Base-by-base conservation (phyloP, 495 filamentous ascomycete species). In the Hyphodiscus hymeniophilus region DNA sequence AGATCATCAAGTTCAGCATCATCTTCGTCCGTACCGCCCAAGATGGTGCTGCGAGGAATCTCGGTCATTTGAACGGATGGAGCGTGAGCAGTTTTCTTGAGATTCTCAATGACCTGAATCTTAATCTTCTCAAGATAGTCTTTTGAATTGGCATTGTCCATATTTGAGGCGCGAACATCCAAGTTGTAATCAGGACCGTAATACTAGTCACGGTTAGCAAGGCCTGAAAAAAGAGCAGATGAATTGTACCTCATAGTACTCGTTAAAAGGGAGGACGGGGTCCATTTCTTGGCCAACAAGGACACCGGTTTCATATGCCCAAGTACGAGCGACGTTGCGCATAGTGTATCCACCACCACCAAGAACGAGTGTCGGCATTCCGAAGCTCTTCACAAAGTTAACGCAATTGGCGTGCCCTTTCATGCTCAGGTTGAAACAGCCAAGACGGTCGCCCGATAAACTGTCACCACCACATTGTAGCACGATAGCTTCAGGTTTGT, bases 361-460 rank as follows among this genome's bases (percentile, higher is more conserved):
- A 10, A 99, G 75, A 7, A 99, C 86, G 41, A 99, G 71, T 10
- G 89, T 91, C 0, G 94, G 92, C 42, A 95, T 71, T 47, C 84
- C 82, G 69, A 96, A 99, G 59, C 79, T 84, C 66, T 94, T 94
- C 31, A 99, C 87, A 55, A 82, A 99, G 46, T 85, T 87, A 33
- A 99, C 92, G 60, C 92, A 99, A 67, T 97, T 99, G 33, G 94
- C 92, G 53, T 99, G 92, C 4, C 92, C 92, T 39, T 80, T 74
- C 92, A 99, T 97, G 63, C 89, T 96, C 15, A 99, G 73, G 59
- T 99, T 99, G 66, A 99, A 99, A 66, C 92, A 97, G 26, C 92
- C 92, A 17, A 99, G 70, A 33, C 94, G 80, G 67, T 99, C 92
- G 17, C 92, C 92, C 2, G 89, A 95, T 32, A 99, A 68, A 64